Evolutionary conservation across 1,284 basidiomycete species (phyloP).

Genomic region (Heterobasidion occidentale): DNA sequence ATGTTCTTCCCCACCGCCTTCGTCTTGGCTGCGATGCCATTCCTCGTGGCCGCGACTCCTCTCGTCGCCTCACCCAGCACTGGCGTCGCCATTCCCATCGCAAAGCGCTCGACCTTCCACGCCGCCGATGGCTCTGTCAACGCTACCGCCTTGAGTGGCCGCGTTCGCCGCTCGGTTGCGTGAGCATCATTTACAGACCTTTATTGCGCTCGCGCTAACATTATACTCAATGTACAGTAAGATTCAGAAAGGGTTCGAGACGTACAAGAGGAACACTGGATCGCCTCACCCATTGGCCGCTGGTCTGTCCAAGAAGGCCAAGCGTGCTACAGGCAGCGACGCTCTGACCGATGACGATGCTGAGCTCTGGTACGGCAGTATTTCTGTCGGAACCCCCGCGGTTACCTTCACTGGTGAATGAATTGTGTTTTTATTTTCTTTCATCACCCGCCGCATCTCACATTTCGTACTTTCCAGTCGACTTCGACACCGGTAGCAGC

Average conservation of each 20-base stretch:
- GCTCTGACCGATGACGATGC: slow-evolving; percentile 11
- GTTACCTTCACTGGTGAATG: slow-evolving; percentile 14
- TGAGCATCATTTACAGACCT: not conserved
- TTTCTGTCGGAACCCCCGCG: slow-evolving; percentile 20
- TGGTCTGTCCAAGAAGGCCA: not conserved
- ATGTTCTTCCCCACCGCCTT: slow-evolving; percentile 13
- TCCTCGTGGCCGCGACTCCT: slow-evolving; percentile 10
- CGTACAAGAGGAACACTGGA: slow-evolving; percentile 10
- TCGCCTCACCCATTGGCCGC: slow-evolving; percentile 1
- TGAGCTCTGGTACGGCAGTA: slow-evolving; percentile 19
- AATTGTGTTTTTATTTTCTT: not conserved
- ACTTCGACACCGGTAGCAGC: slow-evolving; percentile 28
- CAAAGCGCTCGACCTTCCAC: slow-evolving; percentile 2
- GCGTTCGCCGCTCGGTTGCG: not conserved
- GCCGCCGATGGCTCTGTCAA: slow-evolving; percentile 1
- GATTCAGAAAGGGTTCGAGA: slow-evolving; percentile 1
- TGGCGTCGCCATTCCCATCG: slow-evolving; percentile 2
- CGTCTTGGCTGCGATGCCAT: slow-evolving; percentile 9
- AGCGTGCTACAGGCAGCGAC: slow-evolving; percentile 9
- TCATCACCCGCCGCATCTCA: not conserved
- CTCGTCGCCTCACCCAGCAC: not conserved
- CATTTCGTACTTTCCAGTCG: slow-evolving; percentile 14
- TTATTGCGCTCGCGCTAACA: no score
- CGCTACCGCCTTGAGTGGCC: not conserved
- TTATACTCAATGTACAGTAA: not conserved